Percentiles rank a stretch among this genome's conserved stretches.
Conservation (phyloP, 2,329 filamentous ascomycete genomes). For the Trichoderma atroviride region DNA sequence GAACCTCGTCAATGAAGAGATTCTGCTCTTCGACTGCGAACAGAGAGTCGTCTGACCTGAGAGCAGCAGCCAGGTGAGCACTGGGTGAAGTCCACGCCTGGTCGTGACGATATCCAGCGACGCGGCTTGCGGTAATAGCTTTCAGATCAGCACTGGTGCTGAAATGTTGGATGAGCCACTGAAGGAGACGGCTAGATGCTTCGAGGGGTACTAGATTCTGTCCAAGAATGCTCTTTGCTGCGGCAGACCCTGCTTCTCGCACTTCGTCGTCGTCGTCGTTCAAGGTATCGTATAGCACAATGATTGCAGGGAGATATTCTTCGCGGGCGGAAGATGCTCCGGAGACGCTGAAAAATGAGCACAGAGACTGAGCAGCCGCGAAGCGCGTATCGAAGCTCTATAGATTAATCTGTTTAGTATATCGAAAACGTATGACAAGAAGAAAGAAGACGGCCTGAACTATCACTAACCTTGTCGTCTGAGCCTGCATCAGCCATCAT, state of each 20-base stretch:
- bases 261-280: slow-evolving; percentile 94
- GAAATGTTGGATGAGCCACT: slow-evolving; percentile 46
- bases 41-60: slow-evolving; percentile 65
- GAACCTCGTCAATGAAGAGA: slow-evolving; percentile 82
- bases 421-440: neutral
- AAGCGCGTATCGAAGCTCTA: slow-evolving; percentile 67
- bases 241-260: slow-evolving; percentile 63
- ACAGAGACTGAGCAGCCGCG: slow-evolving; percentile 60
- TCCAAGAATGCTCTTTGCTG: slow-evolving; percentile 52
- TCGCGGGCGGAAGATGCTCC: slow-evolving; percentile 32
- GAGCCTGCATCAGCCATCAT: slow-evolving; percentile 53
- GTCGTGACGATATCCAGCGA: slow-evolving; percentile 37
- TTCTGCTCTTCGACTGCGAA: slow-evolving; percentile 94
- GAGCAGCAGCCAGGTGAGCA: slow-evolving; percentile 47
- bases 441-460: neutral
- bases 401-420: neutral
- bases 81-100: slow-evolving; percentile 36
- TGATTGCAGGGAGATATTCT: slow-evolving; percentile 57
- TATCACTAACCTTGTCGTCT: slow-evolving; percentile 49
- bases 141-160: slow-evolving; percentile 43
- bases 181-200: slow-evolving; percentile 50
- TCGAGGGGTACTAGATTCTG: slow-evolving; percentile 51
- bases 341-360: slow-evolving; percentile 49
- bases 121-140: slow-evolving; percentile 45
- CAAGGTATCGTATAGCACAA: slow-evolving; percentile 73